These are phyloP conservation scores for Clathrospora elynae DNA, from an alignment of 2,329 filamentous ascomycete species.

Conservation along the genomic window DNA sequence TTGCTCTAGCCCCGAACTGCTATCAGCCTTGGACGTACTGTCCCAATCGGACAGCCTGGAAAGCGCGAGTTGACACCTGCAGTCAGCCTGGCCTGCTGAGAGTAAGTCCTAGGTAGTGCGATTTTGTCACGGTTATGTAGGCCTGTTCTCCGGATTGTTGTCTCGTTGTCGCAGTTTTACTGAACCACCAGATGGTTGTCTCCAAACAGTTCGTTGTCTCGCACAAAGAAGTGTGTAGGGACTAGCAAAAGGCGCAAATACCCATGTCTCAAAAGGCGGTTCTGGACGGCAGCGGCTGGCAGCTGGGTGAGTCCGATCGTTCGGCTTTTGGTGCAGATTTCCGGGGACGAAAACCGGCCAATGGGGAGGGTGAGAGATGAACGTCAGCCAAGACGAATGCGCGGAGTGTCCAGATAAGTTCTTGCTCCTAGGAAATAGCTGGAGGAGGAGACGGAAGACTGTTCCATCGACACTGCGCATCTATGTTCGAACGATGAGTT, in stretches of 20 bases:
- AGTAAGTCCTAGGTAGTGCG: slow-evolving; percentile 1
- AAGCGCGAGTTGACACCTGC: background rate
- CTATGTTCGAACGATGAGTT: slow-evolving; percentile 21
- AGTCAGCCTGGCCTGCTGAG: background rate
- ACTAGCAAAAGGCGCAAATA: slow-evolving; percentile 12
- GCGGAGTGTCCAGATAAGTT: slow-evolving; percentile 5
- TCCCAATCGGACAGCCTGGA: slow-evolving; percentile 4
- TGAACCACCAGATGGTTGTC: slow-evolving; percentile 18
- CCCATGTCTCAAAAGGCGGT: background rate
- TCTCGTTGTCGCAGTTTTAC: slow-evolving; percentile 22
- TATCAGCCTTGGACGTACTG: slow-evolving; percentile 10
- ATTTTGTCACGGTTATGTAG: slow-evolving; percentile 19
- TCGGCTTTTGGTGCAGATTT: slow-evolving; percentile 9
- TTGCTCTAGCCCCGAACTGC: background rate
- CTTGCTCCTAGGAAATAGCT: background rate
- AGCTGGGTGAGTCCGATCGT: slow-evolving; percentile 7
- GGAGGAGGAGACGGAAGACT: background rate
- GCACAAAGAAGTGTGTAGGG: slow-evolving; percentile 18
- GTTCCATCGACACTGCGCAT: slow-evolving; percentile 11
- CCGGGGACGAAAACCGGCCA: slow-evolving; percentile 2
- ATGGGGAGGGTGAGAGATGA: background rate
- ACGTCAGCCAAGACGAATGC: background rate
- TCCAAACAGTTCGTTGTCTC: slow-evolving; percentile 18
- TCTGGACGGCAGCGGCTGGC: slow-evolving; percentile 10
- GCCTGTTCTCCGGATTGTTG: slow-evolving; percentile 15